phyloP scores from a whole-genome alignment of 1,284 basidiomycete genomes.

The Ceratobasidium sp. region DNA sequence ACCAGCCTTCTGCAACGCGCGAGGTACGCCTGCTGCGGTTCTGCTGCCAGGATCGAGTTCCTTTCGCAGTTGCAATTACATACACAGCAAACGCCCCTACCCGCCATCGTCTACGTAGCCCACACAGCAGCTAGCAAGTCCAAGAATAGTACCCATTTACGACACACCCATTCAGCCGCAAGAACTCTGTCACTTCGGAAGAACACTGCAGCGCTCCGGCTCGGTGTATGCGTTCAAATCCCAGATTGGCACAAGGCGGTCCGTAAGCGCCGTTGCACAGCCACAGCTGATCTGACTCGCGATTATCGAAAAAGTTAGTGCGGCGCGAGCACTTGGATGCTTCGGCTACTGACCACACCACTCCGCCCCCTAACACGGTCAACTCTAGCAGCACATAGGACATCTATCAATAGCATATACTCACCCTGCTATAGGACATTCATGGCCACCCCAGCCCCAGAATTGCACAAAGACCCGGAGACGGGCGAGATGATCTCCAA shows the following conservation, averaged over 20 bases:
- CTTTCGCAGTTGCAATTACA: neutral
- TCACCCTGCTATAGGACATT: slow-evolving; percentile 8
- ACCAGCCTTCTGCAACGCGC: slow-evolving; percentile 7
- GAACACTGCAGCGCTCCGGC: neutral
- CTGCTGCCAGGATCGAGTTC: neutral
- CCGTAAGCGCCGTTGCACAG: slow-evolving; percentile 20
- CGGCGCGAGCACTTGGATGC: slow-evolving; percentile 16
- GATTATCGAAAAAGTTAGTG: slow-evolving; percentile 34
- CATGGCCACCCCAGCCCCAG: slow-evolving; percentile 35
- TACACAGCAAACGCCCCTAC: neutral
- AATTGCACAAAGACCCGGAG: slow-evolving; percentile 77
- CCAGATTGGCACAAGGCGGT: too few relatives aligned
- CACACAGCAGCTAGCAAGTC: neutral
- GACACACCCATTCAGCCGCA: neutral
- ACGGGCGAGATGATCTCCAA: slow-evolving; percentile 97
- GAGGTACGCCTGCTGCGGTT: neutral
- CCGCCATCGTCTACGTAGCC: too few relatives aligned
- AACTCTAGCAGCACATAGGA: neutral
- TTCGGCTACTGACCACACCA: slow-evolving; percentile 14
- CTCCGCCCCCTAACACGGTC: slow-evolving; percentile 18
- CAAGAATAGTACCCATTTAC: neutral
- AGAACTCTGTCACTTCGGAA: neutral
- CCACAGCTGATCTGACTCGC: slow-evolving; percentile 38
- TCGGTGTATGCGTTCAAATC: slow-evolving; percentile 22
- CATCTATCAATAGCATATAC: neutral